These are phyloP conservation scores for Pelargonium citronellum DNA, from an alignment of 441 rosid genomes.

Conservation along the genomic window DNA sequence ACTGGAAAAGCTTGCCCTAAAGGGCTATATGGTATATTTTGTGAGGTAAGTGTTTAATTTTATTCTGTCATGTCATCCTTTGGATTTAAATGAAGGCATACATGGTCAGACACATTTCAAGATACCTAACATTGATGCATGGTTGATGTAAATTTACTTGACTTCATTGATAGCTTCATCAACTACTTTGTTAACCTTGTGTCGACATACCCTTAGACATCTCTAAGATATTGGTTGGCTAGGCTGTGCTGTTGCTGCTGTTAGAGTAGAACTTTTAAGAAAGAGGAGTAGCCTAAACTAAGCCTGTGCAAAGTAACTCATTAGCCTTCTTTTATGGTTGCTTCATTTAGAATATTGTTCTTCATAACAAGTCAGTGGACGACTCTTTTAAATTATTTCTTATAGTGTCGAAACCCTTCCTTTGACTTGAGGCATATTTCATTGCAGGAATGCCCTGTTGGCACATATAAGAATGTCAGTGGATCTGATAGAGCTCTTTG, in stretches of 20 bases:
- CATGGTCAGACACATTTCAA: not conserved
- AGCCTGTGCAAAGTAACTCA: not conserved
- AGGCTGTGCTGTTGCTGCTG: not conserved
- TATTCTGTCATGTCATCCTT: not conserved
- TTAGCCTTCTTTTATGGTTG: not conserved
- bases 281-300: not conserved
- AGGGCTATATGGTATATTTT: slow-evolving; percentile 81
- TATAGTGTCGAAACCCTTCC: not conserved
- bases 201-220: not conserved
- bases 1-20: slow-evolving; percentile 85
- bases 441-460: slow-evolving; percentile 81
- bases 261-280: not conserved
- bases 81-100: slow-evolving; percentile 6
- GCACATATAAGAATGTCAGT: slow-evolving; percentile 72
- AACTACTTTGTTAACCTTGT: not conserved
- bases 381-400: not conserved
- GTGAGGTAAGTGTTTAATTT: slow-evolving; percentile 49
- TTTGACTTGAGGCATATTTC: slow-evolving; percentile 20
- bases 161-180: not conserved
- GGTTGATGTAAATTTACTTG: not conserved
- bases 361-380: slow-evolving; percentile 10
- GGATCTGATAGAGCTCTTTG: slow-evolving; percentile 72
- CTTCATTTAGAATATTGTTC: slow-evolving; percentile 7
- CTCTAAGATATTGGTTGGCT: not conserved
- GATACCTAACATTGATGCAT: not conserved